A percentile compares a stretch with the other conserved stretches of the same genome.
Evolutionary conservation across 768 basidiomycete genomes (phyloP).

Genomic region (Rossbeevera mucosa): DNA sequence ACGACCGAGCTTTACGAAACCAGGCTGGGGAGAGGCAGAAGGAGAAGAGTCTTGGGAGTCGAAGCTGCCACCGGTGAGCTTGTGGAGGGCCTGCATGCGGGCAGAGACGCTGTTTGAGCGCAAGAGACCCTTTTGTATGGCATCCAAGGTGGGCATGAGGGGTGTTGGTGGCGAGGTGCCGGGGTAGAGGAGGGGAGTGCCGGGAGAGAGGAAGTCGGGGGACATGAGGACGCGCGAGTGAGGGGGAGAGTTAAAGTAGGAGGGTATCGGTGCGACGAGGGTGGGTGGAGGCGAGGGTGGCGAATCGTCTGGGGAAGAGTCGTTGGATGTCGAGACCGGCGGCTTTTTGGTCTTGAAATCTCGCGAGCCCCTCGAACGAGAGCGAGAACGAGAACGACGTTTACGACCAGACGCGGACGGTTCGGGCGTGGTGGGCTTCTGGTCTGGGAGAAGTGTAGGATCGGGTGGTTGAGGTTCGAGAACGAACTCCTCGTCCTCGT

Average conservation of each 20-base stretch:
- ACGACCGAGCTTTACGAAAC: slow-evolving; percentile 46
- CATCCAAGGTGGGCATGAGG: slow-evolving; percentile 70
- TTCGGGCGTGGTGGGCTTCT: slow-evolving; percentile 35
- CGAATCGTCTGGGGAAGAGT: slow-evolving; percentile 67
- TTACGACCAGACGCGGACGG: slow-evolving; percentile 45
- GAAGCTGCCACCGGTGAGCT: slow-evolving; percentile 67
- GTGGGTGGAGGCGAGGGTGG: slow-evolving; percentile 30
- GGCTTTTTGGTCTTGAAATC: slow-evolving; percentile 66
- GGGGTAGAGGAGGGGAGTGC: slow-evolving; percentile 57
- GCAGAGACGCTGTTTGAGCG: slow-evolving; percentile 90
- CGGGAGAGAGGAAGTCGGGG: slow-evolving; percentile 50
- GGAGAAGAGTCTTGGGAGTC: slow-evolving; percentile 61
- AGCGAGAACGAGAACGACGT: slow-evolving; percentile 70
- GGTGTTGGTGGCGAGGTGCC: slow-evolving; percentile 60
- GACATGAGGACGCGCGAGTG: slow-evolving; percentile 37
- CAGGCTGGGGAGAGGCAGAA: slow-evolving; percentile 44
- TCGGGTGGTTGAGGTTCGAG: slow-evolving; percentile 17
- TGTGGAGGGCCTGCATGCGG: slow-evolving; percentile 74
- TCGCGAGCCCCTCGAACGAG: slow-evolving; percentile 56
- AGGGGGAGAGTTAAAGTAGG: slow-evolving; percentile 46
- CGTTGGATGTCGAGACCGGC: slow-evolving; percentile 45
- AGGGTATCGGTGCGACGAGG: slow-evolving; percentile 52
- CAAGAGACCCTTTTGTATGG: slow-evolving; percentile 71
- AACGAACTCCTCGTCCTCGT: slow-evolving; percentile 28
- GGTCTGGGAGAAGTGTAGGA: slow-evolving; percentile 26